phyloP scores from a whole-genome alignment of 495 filamentous ascomycete species.

The Talaromyces nanjingensis region DNA sequence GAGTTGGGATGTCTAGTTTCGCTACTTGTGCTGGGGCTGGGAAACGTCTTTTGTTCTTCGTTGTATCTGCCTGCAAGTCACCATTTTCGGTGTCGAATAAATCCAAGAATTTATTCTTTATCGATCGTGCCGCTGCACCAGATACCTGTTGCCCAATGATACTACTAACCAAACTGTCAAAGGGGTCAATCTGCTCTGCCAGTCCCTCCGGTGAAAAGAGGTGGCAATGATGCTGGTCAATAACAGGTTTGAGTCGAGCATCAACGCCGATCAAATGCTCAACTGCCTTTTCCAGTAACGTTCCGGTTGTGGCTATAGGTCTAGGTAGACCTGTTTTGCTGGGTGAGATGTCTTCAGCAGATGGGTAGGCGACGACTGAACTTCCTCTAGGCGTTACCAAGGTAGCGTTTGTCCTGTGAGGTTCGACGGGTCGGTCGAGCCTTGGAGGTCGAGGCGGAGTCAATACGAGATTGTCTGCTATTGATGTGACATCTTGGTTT shows the following conservation, averaged over 20 bases:
- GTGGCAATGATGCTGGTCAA: slow-evolving; percentile 67
- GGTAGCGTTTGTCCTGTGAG: slow-evolving; percentile 64
- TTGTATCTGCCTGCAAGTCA: background rate
- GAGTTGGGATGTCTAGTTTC: slow-evolving; percentile 45
- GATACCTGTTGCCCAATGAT: slow-evolving; percentile 97
- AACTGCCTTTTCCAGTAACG: slow-evolving; percentile 68
- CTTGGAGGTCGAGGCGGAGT: slow-evolving; percentile 35
- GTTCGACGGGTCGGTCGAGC: slow-evolving; percentile 52
- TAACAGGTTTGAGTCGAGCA: slow-evolving; percentile 61
- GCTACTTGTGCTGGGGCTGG: slow-evolving; percentile 71
- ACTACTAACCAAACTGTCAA: slow-evolving; percentile 69
- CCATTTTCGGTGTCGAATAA: slow-evolving; percentile 52
- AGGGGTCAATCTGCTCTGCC: slow-evolving; percentile 79
- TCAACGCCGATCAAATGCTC: slow-evolving; percentile 73
- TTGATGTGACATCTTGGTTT: background rate
- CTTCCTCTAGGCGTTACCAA: slow-evolving; percentile 75
- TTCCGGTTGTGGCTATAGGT: slow-evolving; percentile 58
- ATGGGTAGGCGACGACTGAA: slow-evolving; percentile 52
- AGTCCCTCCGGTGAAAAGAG: slow-evolving; percentile 79
- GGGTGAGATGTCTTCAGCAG: slow-evolving; percentile 45
- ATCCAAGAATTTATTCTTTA: slow-evolving; percentile 75
- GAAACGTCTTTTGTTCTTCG: slow-evolving; percentile 40
- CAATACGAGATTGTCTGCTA: slow-evolving; percentile 15
- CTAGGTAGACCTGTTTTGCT: slow-evolving; percentile 45
- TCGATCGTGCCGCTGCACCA: slow-evolving; percentile 80